Base-by-base conservation (phyloP, 2,329 filamentous ascomycete species). In the Alternaria sp. region DNA sequence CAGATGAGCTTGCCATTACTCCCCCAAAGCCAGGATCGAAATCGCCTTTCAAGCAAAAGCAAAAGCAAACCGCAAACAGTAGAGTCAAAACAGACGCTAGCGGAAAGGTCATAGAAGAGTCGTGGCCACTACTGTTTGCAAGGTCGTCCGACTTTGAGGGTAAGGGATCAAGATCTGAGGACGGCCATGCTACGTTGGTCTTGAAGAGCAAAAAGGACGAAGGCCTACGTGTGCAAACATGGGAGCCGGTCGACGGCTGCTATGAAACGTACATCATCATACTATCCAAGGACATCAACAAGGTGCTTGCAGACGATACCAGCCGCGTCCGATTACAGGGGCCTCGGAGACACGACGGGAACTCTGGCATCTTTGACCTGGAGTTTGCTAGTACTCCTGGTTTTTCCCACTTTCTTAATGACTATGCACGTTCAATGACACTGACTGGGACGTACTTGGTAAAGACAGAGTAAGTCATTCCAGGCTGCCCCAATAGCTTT, bases 261-360 rank as follows among this genome's bases (percentile, higher is more conserved):
- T 50, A 44, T n/a, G 46, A 51, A 3, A 55, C 44, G 4, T 49
- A 49, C 43, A 22, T 59, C 10, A 14, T 51, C 1, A 55, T 75
- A 5, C 10, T 34, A 9, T 32, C 69, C 5, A 22, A 54, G 6
- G 53, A 66, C 8, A 44, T 77, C 30, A 66, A 50, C 49, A 58
- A 20, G 14, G 63, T 60, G 3, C 0, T 46, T 0, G 54, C 63
- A n/a, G 74, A 77, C 40, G 30, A 64, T 12, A 38, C 32, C 3
- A 54, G 60, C 8, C 63, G 63, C 9, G 64, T 76, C 36, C 70
- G 74, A 18, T 32, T 78, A 3, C 32, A 36, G 18, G 73, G 74
- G 2, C 38, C 66, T 12, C 34, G 48, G 11, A 7, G 6, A 4
- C 32, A 45, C 6, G 43, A 68, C 12, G 64, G 62, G 5, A 59